Percentiles rank a stretch among this genome's conserved stretches.
These are phyloP conservation scores for Lasiodiplodia sp. DNA, from an alignment of 2,329 filamentous ascomycete species.

Conservation along the genomic window DNA sequence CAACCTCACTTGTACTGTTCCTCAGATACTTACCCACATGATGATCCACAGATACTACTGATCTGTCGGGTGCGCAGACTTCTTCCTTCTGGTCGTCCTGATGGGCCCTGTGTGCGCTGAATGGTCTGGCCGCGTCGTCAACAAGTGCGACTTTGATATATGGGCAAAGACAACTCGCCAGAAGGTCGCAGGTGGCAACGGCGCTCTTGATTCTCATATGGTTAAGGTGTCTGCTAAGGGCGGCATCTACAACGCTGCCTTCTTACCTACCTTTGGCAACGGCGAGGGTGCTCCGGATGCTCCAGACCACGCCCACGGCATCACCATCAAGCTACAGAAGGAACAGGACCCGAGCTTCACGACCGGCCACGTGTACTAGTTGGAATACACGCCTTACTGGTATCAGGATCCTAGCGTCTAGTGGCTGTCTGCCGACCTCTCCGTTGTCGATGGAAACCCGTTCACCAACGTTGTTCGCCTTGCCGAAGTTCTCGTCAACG, in stretches of 20 bases:
- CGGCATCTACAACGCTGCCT: background rate
- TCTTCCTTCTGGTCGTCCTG: background rate
- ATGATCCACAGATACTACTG: background rate
- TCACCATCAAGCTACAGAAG: constrained; percentile 6
- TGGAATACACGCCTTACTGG: background rate
- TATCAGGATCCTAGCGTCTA: background rate
- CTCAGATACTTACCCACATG: background rate
- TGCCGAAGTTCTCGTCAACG: background rate
- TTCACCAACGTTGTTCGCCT: background rate
- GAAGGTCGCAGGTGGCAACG: background rate
- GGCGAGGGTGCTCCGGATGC: background rate
- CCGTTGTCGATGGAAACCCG: constrained; percentile 6
- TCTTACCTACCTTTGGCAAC: background rate
- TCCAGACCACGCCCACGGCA: background rate
- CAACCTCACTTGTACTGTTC: background rate
- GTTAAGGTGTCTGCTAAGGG: background rate
- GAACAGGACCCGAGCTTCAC: background rate
- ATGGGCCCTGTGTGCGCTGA: background rate
- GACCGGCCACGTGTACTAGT: constrained; percentile 11
- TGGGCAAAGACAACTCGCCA: constrained; percentile 1
- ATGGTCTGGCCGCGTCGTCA: background rate
- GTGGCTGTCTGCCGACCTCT: background rate
- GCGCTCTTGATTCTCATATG: background rate
- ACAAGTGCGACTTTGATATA: background rate
- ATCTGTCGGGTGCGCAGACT: background rate